These are phyloP conservation scores for Mycena alexandri DNA, from an alignment of 768 basidiomycete genomes.

Conservation along the genomic window DNA sequence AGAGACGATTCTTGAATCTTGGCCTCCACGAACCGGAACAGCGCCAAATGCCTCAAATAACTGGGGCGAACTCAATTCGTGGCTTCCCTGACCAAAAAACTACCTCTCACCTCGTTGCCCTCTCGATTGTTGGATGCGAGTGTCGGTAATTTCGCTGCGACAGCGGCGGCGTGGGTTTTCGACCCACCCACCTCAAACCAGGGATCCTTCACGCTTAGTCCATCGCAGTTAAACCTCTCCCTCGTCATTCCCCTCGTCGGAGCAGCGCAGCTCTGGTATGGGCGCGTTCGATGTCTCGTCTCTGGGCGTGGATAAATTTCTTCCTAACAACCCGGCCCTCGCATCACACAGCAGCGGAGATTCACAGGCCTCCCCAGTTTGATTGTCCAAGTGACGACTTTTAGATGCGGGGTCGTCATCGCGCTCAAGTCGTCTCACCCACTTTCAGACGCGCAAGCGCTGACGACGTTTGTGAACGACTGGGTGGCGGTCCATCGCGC, in stretches of 20 bases:
- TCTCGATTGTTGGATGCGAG: conserved; percentile 49
- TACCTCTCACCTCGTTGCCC: neutral
- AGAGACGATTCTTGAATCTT: too few relatives aligned
- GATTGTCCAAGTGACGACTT: conserved; percentile 50
- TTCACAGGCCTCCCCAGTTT: conserved; percentile 45
- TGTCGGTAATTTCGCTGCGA: conserved; percentile 42
- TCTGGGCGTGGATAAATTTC: conserved; percentile 30
- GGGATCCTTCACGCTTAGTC: conserved; percentile 15
- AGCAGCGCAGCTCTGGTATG: conserved; percentile 32
- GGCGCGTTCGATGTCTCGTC: conserved; percentile 34
- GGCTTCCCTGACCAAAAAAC: too few relatives aligned
- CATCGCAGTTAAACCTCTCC: conserved; percentile 32
- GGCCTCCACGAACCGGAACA: too few relatives aligned
- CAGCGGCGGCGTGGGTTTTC: conserved; percentile 47
- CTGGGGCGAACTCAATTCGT: too few relatives aligned
- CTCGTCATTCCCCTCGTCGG: conserved; percentile 31
- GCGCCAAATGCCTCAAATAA: too few relatives aligned
- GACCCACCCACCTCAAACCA: conserved; percentile 24
- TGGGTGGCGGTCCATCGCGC: conserved; percentile 49
- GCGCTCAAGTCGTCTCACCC: conserved; percentile 50
- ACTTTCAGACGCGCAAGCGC: conserved; percentile 52
- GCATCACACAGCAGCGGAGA: conserved; percentile 42
- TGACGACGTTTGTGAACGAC: conserved; percentile 50
- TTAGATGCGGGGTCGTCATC: conserved; percentile 46
- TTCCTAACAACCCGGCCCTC: conserved; percentile 39